Evolutionary conservation across 2,329 filamentous ascomycete genomes (phyloP), one percentile per base, ranked within the genome.

Genomic region (Alternaria atra): DNA sequence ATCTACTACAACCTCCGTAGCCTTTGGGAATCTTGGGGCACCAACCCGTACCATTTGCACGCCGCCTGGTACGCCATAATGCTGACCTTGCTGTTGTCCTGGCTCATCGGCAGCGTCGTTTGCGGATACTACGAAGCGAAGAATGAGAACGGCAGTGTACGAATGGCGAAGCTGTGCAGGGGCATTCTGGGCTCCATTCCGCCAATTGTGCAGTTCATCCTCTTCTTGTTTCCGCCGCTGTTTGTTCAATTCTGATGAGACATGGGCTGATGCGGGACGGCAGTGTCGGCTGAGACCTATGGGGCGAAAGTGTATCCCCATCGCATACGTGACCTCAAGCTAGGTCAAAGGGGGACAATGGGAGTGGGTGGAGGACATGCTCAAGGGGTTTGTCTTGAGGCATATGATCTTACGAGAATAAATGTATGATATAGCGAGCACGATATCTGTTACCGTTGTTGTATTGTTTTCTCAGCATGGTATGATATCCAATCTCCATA

Each of bases 141-240:
- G 23, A 34, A 52, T 5, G 54, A 56, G 5, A 44, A 8, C 1
- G 46, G 40, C 4, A 37, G 8, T 3, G 23, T 50, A 23, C 27
- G 27, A 6, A 17, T 61, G 39, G 50, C 58, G 1, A 51, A 34
- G 39, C 29, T 64, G 27, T 61, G 50, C 29, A 54, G 61, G 30
- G 58, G 54, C 9, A 23, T 57, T 30, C 23, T 64, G 23, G 61
- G 61, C 34, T 40, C 53, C 7, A 52, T 64, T 23, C 61, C 61
- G 12, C 58, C 53, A 32, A 52, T 58, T 37, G 50, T 55, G 44
- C 58, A 61, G 50, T 52, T 61, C 17, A 47, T 60, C 10, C 37
- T 61, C 15, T 64, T 64, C 51, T 34, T 64, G 58, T 64, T 61
- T 39, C 61, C 61, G 27, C 61, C 61, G 34, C 40, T 60, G 34